Evolutionary conservation across 352 stramenopile genomes (phyloP).

Genomic region (Sclerospora graminicola): DNA sequence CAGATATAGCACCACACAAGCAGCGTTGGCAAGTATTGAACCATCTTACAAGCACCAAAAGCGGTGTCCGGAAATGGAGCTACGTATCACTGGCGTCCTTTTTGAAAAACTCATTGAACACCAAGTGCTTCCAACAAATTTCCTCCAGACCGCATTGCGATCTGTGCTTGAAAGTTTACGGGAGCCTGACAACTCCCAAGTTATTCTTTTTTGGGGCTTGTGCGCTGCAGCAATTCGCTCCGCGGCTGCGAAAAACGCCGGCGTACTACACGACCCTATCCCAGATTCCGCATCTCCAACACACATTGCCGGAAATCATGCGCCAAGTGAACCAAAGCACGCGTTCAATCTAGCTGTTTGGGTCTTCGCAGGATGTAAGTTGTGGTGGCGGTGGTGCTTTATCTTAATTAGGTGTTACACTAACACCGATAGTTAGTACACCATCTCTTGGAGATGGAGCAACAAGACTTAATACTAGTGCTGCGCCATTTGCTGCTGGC

Average conservation of each 20-base stretch:
- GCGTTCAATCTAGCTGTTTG: conserved; percentile 38
- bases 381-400: conserved; percentile 11
- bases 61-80: no score
- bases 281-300: no score
- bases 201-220: conserved; percentile 99
- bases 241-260: conserved; percentile 90
- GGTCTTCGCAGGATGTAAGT: conserved; percentile 17
- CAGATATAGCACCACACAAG: no score
- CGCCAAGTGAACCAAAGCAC: conserved; percentile 78
- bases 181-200: conserved; percentile 94
- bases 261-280: conserved; percentile 97
- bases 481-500: no score
- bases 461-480: conserved; percentile 13
- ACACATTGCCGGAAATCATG: conserved; percentile 89
- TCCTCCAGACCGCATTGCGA: no score
- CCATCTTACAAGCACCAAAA: no score
- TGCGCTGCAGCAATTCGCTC: conserved; percentile 96
- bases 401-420: conserved; percentile 9
- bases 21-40: no score
- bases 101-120: no score
- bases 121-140: no score
- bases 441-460: no score
- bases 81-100: no score
- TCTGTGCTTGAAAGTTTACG: no score
- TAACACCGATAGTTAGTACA: conserved; percentile 12